Percentiles rank a stretch among this genome's conserved stretches.
These are phyloP conservation scores for Clitopilus hobsonii DNA, from an alignment of 768 basidiomycete genomes.

Conservation along the genomic window DNA sequence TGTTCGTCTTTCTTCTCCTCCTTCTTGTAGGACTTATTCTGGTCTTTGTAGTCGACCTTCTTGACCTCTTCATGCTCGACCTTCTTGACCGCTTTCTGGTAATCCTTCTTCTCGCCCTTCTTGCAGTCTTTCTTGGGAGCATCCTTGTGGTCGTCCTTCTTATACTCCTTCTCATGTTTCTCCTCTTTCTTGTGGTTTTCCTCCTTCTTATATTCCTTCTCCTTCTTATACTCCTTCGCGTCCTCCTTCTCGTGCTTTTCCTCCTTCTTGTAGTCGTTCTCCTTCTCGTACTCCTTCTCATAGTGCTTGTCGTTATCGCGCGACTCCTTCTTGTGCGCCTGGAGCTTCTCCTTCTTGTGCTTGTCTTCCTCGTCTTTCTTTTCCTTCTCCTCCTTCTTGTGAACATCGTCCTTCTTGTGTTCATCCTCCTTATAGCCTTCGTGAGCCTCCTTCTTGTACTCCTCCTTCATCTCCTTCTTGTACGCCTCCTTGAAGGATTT, in stretches of 20 bases:
- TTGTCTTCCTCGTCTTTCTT: not conserved
- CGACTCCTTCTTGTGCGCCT: not conserved
- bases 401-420: not conserved
- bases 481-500: not conserved
- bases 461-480: not conserved
- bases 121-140: not conserved
- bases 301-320: not conserved
- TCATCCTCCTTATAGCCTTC: not conserved
- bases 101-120: not conserved
- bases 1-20: not conserved
- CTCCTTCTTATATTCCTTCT: not conserved
- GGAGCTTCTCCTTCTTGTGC: not conserved
- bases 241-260: not conserved
- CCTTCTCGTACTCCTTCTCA: not conserved
- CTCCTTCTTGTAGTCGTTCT: not conserved
- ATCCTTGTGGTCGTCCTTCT: not conserved
- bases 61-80: not conserved
- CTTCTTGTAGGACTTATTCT: not conserved
- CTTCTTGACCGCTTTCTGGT: not conserved
- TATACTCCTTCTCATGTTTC: not conserved
- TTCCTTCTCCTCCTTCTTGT: not conserved
- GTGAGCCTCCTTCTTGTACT: not conserved
- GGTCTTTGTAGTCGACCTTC: not conserved
- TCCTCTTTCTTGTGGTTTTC: not conserved
- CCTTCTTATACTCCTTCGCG: not conserved